phyloP scores from a whole-genome alignment of 2,329 filamentous ascomycete species.

The Xylaria multiplex region DNA sequence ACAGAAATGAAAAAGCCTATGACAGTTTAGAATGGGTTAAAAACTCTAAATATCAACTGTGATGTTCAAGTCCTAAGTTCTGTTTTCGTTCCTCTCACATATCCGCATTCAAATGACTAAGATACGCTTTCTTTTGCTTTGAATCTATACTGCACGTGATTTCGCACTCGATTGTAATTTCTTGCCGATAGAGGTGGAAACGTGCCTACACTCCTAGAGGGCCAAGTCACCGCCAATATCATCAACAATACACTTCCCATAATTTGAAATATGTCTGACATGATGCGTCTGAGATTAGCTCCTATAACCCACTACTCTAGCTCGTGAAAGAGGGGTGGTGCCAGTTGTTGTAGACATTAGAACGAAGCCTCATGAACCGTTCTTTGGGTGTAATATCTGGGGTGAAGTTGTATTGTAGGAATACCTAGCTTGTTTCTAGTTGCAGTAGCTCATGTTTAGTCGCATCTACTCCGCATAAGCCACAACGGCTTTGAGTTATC shows the following conservation, averaged over 20 bases:
- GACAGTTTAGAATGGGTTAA: not conserved
- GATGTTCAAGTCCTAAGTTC: not conserved
- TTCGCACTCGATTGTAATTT: not conserved
- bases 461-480: not conserved
- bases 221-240: not conserved
- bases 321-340: constrained; percentile 1
- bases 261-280: not conserved
- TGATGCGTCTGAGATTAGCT: not conserved
- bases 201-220: not conserved
- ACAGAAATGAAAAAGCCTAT: not conserved
- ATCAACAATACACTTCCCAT: no score
- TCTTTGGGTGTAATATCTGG: constrained; percentile 6
- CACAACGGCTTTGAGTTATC: not conserved
- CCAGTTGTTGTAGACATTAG: not conserved
- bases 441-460: constrained; percentile 15
- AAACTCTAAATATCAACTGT: not conserved
- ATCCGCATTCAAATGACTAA: no score
- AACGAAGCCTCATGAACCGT: not conserved
- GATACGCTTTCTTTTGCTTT: no score
- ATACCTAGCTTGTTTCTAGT: not conserved
- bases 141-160: no score
- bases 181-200: not conserved
- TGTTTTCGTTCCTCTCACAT: not conserved
- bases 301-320: not conserved
- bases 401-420: not conserved